Evolutionary conservation across 306 rosid species (phyloP), one percentile per base, ranked within the genome.

Genomic region (Prunus davidiana): DNA sequence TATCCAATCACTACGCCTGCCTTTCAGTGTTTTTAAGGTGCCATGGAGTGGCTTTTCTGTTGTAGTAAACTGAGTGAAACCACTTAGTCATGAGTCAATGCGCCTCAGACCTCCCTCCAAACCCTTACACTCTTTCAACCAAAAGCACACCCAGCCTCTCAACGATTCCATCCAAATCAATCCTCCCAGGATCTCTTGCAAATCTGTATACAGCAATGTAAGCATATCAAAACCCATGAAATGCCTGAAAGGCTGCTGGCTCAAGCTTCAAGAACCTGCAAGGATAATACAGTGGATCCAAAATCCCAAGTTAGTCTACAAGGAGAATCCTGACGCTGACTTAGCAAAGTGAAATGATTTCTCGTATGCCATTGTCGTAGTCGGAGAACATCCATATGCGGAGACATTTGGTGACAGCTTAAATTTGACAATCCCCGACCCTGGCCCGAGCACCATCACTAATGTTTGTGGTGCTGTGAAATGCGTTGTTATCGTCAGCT

Each of bases 311-410:
- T 80, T 34, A 18, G 64, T 69, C 34, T 80, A 68, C 57, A 61
- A 69, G 63, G 72, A 80, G 41, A 5, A 5, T 34, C 41, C 41
- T 34, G 41, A 34, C 2, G 41, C 41, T 34, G 41, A 5, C 41
- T 84, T 58, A 14, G 47, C 75, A 0, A 64, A 67, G 19, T 78
- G 81, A 6, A 67, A 76, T 25, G 18, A 65, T 1, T 79, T 79
- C 67, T 67, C 81, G 2, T 83, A 79, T 18, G 84, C 87, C 78
- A 76, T 83, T 12, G 84, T 79, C 1, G 81, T 83, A 20, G 84
- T 83, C 4, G 87, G 87, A 76, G 82, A 83, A 56, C 54, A n/a
- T 1, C 76, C 87, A 12, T 83, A 83, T 43, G 82, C 87, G 8
- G 87, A 83, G 64, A 83, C 87, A 14, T 19, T 19, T 13, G 87